phyloP scores from a whole-genome alignment of 352 stramenopile species.

The Pythium monospermum region DNA sequence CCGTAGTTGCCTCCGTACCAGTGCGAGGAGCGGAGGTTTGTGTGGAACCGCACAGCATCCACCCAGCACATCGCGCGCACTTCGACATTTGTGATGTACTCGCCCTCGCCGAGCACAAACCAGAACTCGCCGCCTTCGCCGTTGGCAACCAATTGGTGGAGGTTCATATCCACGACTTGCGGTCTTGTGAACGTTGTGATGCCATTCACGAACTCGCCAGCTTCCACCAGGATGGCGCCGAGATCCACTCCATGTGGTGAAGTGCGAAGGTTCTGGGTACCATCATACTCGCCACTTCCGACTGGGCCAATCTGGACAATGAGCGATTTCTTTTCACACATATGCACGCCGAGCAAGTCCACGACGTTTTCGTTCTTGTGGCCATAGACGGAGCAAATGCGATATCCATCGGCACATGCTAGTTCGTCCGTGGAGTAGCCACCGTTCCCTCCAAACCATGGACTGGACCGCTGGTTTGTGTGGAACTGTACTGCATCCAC shows the following conservation, averaged over 20 bases:
- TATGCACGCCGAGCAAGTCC: slow-evolving; percentile 27
- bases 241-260: slow-evolving; percentile 21
- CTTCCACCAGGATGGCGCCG: slow-evolving; percentile 40
- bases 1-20: too few relatives aligned
- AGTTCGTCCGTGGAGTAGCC: slow-evolving; percentile 19
- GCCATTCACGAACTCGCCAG: slow-evolving; percentile 32
- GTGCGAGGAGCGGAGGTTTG: slow-evolving; percentile 33
- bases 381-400: slow-evolving; percentile 40
- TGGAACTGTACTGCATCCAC: slow-evolving; percentile 44
- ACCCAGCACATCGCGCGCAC: slow-evolving; percentile 59
- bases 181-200: slow-evolving; percentile 30
- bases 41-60: slow-evolving; percentile 58
- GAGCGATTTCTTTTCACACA: not conserved
- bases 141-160: not conserved
- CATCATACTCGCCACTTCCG: slow-evolving; percentile 39
- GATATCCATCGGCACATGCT: slow-evolving; percentile 22
- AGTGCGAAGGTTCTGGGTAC: slow-evolving; percentile 30
- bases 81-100: slow-evolving; percentile 50
- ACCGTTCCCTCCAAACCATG: slow-evolving; percentile 42
- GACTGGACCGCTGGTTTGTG: slow-evolving; percentile 37
- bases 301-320: slow-evolving; percentile 24
- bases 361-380: slow-evolving; percentile 33
- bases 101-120: slow-evolving; percentile 35
- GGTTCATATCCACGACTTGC: slow-evolving; percentile 11
- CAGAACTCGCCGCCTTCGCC: slow-evolving; percentile 9